A percentile compares a stretch with the other conserved stretches of the same genome.
Evolutionary conservation across 495 filamentous ascomycete species (phyloP).

Genomic region (Penicillium steckii): DNA sequence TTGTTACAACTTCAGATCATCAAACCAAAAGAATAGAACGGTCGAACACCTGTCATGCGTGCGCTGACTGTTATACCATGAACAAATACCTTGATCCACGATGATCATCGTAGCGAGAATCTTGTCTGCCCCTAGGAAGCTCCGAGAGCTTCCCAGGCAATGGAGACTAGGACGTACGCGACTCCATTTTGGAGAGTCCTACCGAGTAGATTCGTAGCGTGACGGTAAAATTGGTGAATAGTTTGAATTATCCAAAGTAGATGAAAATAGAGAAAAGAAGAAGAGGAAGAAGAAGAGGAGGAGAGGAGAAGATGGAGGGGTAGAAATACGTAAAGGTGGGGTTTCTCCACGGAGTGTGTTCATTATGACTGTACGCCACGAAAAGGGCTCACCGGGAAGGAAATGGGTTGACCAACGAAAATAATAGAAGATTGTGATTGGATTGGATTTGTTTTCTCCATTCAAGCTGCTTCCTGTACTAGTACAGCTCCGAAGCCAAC

Average conservation of each 20-base stretch:
- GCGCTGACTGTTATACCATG: conserved; percentile 50
- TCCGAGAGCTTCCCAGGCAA: background rate
- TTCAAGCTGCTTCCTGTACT: conserved; percentile 9
- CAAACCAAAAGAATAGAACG: conserved; percentile 9
- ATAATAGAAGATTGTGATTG: conserved; percentile 3
- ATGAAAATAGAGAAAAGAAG: background rate
- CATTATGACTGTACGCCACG: conserved; percentile 12
- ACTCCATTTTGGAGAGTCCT: conserved; percentile 39
- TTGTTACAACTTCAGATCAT: background rate
- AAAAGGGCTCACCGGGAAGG: conserved; percentile 16
- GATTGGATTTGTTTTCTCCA: conserved; percentile 7
- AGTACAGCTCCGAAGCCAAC: conserved; percentile 15
- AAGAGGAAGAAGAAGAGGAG: background rate
- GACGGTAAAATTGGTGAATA: conserved; percentile 1
- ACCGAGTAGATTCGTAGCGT: conserved; percentile 34
- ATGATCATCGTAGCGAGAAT: conserved; percentile 34
- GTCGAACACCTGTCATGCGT: conserved; percentile 62
- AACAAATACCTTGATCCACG: conserved; percentile 58
- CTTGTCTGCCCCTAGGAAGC: conserved; percentile 10
- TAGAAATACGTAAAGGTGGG: conserved; percentile 21
- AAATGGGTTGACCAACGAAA: background rate
- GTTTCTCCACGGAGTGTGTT: conserved; percentile 4
- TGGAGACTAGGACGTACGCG: conserved; percentile 28
- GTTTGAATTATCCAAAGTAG: background rate
- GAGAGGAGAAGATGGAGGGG: conserved; percentile 13